Base-by-base conservation (phyloP, 805 yeast species). In the Jamesozyma rosinii region DNA sequence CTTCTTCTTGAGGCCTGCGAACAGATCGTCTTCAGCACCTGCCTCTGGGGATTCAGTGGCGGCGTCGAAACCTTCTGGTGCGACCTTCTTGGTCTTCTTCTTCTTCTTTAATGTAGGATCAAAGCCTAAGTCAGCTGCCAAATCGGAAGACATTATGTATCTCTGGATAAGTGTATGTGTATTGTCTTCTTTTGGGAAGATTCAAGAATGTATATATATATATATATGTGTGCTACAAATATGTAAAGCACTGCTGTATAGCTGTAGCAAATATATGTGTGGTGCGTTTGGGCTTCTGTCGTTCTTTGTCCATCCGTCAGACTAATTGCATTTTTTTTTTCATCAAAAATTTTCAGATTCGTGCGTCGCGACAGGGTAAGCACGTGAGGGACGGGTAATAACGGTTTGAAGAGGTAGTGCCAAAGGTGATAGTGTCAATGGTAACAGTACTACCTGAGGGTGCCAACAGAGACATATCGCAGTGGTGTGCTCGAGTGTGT, bases 1-100 rank as follows among this genome's bases (percentile, higher is more conserved):
- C 75, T 86, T 85, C 69, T 84, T 84, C 66, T 83, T 85, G 60
- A 87, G 69, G 9, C 92, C 90, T 27, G 87, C 75, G 56, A 85
- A 79, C 67, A 85, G 66, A 49, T 81, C 88, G 50, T 75, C 79
- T 6, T 54, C 57, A 18, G 50, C 53, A 5, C 55, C 58, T 18
- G 50, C 53, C 27, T 48, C 49, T 33, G 49, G 53, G 44, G 47
- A 49, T 49, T 44, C 64, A 51, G 67, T 45, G 65, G 66, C 43
- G 30, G 59, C 67, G 63, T 72, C 72, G 38, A 64, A 54, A 51
- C 61, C 45, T 44, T 49, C 61, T 32, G 65, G 69, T 49, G 65
- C 61, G 19, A 61, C 67, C 46, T 66, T 68, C 67, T 59, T 76
- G 72, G 64, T 72, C 59, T 62, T 70, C 78, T 82, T 81, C 85